Evolutionary conservation across 495 filamentous ascomycete genomes (phyloP).

Genomic region (Penicillium ochrochloron): DNA sequence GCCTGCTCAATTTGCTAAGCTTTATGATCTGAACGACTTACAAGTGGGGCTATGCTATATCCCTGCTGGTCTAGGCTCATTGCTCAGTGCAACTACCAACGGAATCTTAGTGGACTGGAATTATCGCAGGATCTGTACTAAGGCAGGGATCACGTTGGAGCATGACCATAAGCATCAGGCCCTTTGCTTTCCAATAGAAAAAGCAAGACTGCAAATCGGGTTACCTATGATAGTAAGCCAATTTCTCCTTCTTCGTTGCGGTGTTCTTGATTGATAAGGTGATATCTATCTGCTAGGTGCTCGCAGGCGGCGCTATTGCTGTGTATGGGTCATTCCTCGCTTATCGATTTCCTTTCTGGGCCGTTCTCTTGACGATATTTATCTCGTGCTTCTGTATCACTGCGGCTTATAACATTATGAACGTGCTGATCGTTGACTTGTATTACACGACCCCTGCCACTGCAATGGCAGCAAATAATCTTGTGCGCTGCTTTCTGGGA

Average conservation of each 20-base stretch:
- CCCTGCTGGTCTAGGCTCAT: conserved; percentile 58
- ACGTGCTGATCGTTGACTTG: conserved; percentile 60
- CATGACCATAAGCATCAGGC: conserved; percentile 46
- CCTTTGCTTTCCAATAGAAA: conserved; percentile 48
- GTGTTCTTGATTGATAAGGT: neutral
- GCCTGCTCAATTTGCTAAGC: conserved; percentile 31
- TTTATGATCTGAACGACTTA: conserved; percentile 40
- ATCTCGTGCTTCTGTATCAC: conserved; percentile 57
- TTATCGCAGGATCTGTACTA: conserved; percentile 37
- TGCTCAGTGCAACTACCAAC: conserved; percentile 74
- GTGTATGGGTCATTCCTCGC: conserved; percentile 24
- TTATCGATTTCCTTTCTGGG: conserved; percentile 42
- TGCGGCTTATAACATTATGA: conserved; percentile 53
- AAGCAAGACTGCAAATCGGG: conserved; percentile 45
- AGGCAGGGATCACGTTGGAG: conserved; percentile 42
- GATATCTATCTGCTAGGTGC: conserved; percentile 17
- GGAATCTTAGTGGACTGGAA: conserved; percentile 66
- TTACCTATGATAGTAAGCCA: conserved; percentile 37
- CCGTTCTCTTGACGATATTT: conserved; percentile 58
- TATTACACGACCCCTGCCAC: conserved; percentile 63
- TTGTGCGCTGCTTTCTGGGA: conserved; percentile 68
- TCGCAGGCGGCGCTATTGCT: conserved; percentile 22
- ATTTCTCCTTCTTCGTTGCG: neutral
- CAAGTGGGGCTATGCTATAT: conserved; percentile 44
- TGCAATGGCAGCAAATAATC: conserved; percentile 71